Conservation (phyloP, 2,329 filamentous ascomycete species). For the Talaromyces marneffei region DNA sequence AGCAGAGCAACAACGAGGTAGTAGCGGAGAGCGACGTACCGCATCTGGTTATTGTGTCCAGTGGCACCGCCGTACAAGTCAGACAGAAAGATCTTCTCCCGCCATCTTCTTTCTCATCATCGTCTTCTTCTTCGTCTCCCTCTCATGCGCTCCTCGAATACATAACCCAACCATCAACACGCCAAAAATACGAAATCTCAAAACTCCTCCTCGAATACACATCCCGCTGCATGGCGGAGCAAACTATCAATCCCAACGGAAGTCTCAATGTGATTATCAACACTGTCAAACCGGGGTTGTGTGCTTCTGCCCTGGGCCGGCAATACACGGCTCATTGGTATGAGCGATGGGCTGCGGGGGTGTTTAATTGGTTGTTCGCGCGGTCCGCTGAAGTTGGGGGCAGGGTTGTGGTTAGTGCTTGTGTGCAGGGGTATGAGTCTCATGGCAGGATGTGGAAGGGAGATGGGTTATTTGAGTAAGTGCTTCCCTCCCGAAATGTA, state of each 20-base stretch:
- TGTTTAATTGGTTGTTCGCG: constrained; percentile 36
- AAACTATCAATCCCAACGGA: constrained; percentile 26
- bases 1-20: neutral
- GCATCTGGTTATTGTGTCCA: constrained; percentile 43
- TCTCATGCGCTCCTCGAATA: constrained; percentile 29
- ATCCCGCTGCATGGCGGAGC: constrained; percentile 33
- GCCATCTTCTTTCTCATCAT: neutral
- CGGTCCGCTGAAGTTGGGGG: constrained; percentile 42
- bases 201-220: constrained; percentile 42
- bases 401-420: constrained; percentile 39
- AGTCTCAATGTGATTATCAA: constrained; percentile 40
- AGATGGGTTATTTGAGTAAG: constrained; percentile 24
- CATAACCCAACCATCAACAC: constrained; percentile 24
- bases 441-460: constrained; percentile 28
- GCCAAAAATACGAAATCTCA: constrained; percentile 37
- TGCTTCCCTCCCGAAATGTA: neutral
- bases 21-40: constrained; percentile 20
- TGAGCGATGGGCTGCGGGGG: constrained; percentile 29
- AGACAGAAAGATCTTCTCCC: constrained; percentile 26
- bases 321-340: constrained; percentile 32
- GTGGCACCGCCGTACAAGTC: constrained; percentile 34
- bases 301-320: constrained; percentile 38
- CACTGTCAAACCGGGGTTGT: constrained; percentile 42
- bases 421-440: constrained; percentile 37
- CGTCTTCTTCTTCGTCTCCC: constrained; percentile 10